Evolutionary conservation across 2,329 filamentous ascomycete species (phyloP), one percentile per base, ranked within the genome.

Genomic region (Iodosphaeria phyllophila): DNA sequence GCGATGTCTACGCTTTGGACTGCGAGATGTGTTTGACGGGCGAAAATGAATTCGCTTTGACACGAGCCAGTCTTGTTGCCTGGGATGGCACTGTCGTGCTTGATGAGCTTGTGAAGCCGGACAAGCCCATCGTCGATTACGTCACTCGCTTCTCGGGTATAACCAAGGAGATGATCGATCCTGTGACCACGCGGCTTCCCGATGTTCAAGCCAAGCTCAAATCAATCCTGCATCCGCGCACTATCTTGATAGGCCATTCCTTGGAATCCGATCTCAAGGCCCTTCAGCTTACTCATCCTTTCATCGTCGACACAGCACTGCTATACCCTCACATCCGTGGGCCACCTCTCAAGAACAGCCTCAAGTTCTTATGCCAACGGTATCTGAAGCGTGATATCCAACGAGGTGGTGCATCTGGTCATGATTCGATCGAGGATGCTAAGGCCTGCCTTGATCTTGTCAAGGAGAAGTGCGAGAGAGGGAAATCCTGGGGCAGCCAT

Each of bases 11-110:
- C 24, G 75, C 82, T 2, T 58, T 98, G 27, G 89, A 98, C 46
- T 98, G 89, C 50, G 89, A 98, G 50, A 98, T 98, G 89, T 92
- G 84, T 46, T 73, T 82, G 52, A 91, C 83, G 3, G 77, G 74
- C 30, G 70, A 75, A 31, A 71, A 71, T 23, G 67, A 79, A 35
- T 80, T 76, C 33, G 80, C 84, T 18, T 68, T 98, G 21, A 91
- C 89, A 2, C 72, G 89, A 28, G 75, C 95, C 44, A 93, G 83
- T 44, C 49, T 95, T 19, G 57, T 98, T 6, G 58, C 71, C 31
- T 98, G 89, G 86, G 69, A 83, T 36, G 84, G 84, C 24, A 66
- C 70, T 17, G 64, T 78, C 7, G 59, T 92, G 10, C 52, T 95
- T 25, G 89, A 98, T 45, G 78, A 92, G 51, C 65, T 95, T 8